A percentile compares a stretch with the other conserved stretches of the same genome.
Conservation (phyloP, 371 early-diverging fungal species). For the Dichotomocladium elegans region DNA sequence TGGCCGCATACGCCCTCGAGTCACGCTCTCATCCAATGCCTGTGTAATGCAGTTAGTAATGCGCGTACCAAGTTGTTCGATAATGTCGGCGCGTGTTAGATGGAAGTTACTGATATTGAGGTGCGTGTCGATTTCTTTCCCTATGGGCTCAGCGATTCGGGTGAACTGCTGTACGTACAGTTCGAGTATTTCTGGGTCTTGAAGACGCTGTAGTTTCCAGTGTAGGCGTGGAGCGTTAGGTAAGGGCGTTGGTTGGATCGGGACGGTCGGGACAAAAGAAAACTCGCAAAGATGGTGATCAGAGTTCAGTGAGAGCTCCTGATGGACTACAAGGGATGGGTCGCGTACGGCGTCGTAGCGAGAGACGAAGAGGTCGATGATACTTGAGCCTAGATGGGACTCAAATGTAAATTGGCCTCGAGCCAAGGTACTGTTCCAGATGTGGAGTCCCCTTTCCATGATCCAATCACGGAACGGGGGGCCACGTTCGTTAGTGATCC, state of each 20-base stretch:
- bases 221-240: not conserved
- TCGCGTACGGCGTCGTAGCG: not conserved
- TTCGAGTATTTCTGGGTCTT: not conserved
- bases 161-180: not conserved
- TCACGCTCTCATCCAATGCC: conserved; percentile 8
- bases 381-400: not conserved
- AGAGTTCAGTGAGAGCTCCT: not conserved
- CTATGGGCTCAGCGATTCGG: not conserved
- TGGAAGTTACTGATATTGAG: not conserved
- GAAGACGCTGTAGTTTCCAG: conserved; percentile 3
- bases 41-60: not conserved
- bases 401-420: not conserved
- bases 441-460: not conserved
- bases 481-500: not conserved
- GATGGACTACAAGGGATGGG: not conserved
- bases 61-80: not conserved
- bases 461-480: not conserved
- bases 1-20: not conserved
- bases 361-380: conserved; percentile 4
- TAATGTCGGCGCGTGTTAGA: not conserved
- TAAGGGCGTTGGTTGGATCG: not conserved
- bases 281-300: conserved; percentile 2
- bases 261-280: not conserved
- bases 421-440: not conserved
- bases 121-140: not conserved